Evolutionary conservation across 805 yeast species (phyloP).

Genomic region (Nakazawaea populi): DNA sequence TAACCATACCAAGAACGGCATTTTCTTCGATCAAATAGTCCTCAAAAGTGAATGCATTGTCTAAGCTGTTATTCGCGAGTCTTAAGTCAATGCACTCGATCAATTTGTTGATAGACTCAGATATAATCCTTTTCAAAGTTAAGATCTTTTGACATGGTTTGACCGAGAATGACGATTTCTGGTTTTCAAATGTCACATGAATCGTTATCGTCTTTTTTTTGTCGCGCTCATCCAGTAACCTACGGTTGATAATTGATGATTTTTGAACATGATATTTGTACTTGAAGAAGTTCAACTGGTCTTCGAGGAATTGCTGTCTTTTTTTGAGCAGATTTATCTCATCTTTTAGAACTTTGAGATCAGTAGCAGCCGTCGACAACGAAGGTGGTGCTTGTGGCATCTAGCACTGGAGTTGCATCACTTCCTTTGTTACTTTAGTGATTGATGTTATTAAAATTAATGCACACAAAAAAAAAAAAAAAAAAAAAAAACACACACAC

Average conservation of each 20-base stretch:
- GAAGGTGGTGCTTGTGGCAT: neutral
- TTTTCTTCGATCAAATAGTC: conserved; percentile 1
- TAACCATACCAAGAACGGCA: neutral
- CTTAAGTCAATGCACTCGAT: neutral
- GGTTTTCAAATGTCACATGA: neutral
- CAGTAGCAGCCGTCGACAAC: neutral
- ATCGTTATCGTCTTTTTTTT: neutral
- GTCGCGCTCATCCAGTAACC: neutral
- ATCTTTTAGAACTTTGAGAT: neutral
- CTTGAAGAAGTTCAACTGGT: conserved; percentile 1
- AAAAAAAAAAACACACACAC: neutral
- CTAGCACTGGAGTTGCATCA: neutral
- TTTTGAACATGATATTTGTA: conserved; percentile 2
- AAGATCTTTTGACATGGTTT: neutral
- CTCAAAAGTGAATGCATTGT: neutral
- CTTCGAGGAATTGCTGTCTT: neutral
- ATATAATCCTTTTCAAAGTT: neutral
- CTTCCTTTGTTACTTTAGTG: neutral
- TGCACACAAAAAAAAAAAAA: neutral
- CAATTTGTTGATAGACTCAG: neutral
- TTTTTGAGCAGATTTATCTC: neutral
- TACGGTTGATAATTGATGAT: neutral
- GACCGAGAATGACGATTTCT: neutral
- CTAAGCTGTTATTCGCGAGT: neutral
- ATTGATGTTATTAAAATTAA: neutral